A percentile compares a stretch with the other conserved stretches of the same genome.
Evolutionary conservation across 2,329 filamentous ascomycete species (phyloP).

Genomic region (Venturia carpophila): DNA sequence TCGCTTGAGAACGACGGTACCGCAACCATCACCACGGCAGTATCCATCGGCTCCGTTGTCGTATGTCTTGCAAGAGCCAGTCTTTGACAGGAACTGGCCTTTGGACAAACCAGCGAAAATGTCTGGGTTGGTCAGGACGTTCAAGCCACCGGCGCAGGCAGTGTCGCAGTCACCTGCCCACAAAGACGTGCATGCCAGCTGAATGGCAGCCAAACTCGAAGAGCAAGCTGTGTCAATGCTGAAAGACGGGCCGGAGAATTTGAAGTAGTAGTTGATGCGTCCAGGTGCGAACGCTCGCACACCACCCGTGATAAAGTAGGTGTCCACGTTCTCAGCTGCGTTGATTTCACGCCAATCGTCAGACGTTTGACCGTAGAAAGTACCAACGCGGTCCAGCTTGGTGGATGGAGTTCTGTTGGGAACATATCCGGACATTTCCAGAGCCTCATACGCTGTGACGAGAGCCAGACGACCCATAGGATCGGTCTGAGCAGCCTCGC

Average conservation of each 20-base stretch:
- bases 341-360: slow-evolving; percentile 75
- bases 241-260: slow-evolving; percentile 64
- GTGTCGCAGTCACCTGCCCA: slow-evolving; percentile 73
- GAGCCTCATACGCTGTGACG: slow-evolving; percentile 69
- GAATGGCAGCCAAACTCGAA: slow-evolving; percentile 63
- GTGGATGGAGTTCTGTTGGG: slow-evolving; percentile 64
- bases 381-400: slow-evolving; percentile 56
- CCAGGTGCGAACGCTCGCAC: slow-evolving; percentile 55
- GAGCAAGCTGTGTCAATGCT: slow-evolving; percentile 74
- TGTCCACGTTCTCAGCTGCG: slow-evolving; percentile 61
- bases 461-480: slow-evolving; percentile 72
- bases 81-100: slow-evolving; percentile 71
- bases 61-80: slow-evolving; percentile 70
- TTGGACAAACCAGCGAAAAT: slow-evolving; percentile 69
- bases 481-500: slow-evolving; percentile 72
- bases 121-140: slow-evolving; percentile 72
- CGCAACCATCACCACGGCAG: slow-evolving; percentile 70
- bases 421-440: slow-evolving; percentile 74
- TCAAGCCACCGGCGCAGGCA: slow-evolving; percentile 69
- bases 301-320: slow-evolving; percentile 58
- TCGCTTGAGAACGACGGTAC: slow-evolving; percentile 68
- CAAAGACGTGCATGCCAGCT: slow-evolving; percentile 63
- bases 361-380: slow-evolving; percentile 67
- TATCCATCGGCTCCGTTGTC: slow-evolving; percentile 76
- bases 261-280: slow-evolving; percentile 69